Conservation (phyloP, 306 rosid genomes). For the Comarum palustre region DNA sequence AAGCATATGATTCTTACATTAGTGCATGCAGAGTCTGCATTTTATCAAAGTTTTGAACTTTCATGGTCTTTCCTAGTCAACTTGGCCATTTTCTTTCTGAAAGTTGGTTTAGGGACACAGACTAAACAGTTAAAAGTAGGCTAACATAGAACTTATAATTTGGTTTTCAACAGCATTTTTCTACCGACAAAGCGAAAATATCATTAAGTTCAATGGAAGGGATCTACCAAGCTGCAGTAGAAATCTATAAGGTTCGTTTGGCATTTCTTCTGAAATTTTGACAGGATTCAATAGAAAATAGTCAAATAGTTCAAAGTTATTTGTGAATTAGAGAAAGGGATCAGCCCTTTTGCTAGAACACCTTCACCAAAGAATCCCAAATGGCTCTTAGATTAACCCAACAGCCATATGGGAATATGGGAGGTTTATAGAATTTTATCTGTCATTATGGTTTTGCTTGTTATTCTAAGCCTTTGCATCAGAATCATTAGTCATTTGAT, state of each 20-base stretch:
- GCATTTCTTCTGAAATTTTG: background rate
- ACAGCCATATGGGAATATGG: background rate
- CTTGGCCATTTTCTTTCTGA: constrained; percentile 12
- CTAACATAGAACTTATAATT: background rate
- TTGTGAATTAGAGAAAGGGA: background rate
- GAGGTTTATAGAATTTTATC: background rate
- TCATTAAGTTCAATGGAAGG: background rate
- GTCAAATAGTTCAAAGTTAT: background rate
- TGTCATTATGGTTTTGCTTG: too few relatives aligned
- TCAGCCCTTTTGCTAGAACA: background rate
- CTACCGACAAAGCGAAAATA: background rate
- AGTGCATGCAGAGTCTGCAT: constrained; percentile 41
- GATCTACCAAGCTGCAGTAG: background rate
- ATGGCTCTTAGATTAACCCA: background rate
- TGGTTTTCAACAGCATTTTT: background rate
- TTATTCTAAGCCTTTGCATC: background rate
- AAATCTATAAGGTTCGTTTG: background rate
- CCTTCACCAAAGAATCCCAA: constrained; percentile 7
- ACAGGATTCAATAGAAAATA: background rate
- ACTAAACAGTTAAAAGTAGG: constrained; percentile 10
- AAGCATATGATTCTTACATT: constrained; percentile 34
- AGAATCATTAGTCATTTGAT: constrained; percentile 8
- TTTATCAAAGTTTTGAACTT: constrained; percentile 16
- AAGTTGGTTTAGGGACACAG: constrained; percentile 11
- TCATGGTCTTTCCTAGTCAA: constrained; percentile 31